phyloP scores from a whole-genome alignment of 176 grass and related monocot genomes.

The Avena eriantha region DNA sequence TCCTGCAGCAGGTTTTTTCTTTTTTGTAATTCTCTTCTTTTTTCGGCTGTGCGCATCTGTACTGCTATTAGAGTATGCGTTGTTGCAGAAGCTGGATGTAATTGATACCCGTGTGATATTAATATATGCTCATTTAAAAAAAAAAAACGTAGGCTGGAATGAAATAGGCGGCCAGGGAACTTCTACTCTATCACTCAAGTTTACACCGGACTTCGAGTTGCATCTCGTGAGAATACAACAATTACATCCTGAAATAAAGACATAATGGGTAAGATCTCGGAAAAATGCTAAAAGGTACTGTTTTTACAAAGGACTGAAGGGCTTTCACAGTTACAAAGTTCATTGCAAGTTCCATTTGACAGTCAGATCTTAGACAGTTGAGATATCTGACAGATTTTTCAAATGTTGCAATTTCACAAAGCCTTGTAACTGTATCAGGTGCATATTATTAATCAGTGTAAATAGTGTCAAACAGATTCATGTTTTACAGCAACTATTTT shows the following conservation, averaged over 20 bases:
- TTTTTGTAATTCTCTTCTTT: too few species aligned
- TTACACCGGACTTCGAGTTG: not conserved
- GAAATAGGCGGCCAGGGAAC: slow-evolving; percentile 41
- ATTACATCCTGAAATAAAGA: slow-evolving; percentile 37
- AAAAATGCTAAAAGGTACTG: not conserved
- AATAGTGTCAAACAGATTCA: not conserved
- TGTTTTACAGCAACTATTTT: not conserved
- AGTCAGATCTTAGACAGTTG: not conserved
- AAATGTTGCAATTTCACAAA: not conserved
- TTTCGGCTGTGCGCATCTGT: too few species aligned
- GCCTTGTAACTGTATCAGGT: not conserved
- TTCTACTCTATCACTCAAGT: slow-evolving; percentile 29
- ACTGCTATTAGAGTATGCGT: too few species aligned
- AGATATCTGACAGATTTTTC: not conserved
- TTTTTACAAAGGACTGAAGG: not conserved
- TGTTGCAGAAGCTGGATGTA: too few species aligned
- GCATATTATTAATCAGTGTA: not conserved
- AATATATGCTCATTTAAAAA: too few species aligned
- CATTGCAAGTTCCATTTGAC: not conserved
- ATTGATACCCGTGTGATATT: too few species aligned
- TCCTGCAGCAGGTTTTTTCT: too few species aligned
- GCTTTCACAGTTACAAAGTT: not conserved
- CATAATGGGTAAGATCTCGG: slow-evolving; percentile 6
- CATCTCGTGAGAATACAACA: slow-evolving; percentile 13
- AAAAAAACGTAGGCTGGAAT: slow-evolving; percentile 14